Conservation (phyloP, 2,329 filamentous ascomycete species). For the Epichloe glyceriae region DNA sequence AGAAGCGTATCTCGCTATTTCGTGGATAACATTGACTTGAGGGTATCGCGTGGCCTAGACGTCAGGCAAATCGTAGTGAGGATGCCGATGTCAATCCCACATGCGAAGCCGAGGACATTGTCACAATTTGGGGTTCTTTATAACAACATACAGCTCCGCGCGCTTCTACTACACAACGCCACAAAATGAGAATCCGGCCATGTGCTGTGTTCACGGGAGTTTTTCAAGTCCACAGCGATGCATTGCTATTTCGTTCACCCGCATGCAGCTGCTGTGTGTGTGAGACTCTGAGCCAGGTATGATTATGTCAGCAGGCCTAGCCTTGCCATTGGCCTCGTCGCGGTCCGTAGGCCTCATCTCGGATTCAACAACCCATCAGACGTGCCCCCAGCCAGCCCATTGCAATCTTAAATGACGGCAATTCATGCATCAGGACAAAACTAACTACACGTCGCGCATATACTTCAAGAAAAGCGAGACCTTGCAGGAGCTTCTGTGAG, state of each 20-base stretch:
- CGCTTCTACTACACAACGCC: neutral
- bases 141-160: neutral
- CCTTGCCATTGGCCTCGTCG: slow-evolving; percentile 3
- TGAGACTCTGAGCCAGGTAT: neutral
- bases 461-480: neutral
- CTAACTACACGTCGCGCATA: neutral
- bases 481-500: neutral
- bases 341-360: neutral
- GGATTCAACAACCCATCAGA: neutral
- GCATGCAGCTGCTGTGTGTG: neutral
- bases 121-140: neutral
- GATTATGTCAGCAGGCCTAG: slow-evolving; percentile 4
- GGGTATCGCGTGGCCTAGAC: neutral
- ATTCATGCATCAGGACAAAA: neutral
- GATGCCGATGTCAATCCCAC: neutral
- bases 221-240: neutral
- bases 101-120: neutral
- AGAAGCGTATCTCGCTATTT: neutral
- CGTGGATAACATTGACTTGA: neutral
- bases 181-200: neutral
- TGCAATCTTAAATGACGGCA: neutral
- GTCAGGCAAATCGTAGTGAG: too few relatives aligned
- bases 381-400: neutral
- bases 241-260: neutral
- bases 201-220: neutral